Percentiles rank a stretch among this genome's conserved stretches.
phyloP scores from a whole-genome alignment of 2,329 filamentous ascomycete species.

The Tolypocladium tundrense region DNA sequence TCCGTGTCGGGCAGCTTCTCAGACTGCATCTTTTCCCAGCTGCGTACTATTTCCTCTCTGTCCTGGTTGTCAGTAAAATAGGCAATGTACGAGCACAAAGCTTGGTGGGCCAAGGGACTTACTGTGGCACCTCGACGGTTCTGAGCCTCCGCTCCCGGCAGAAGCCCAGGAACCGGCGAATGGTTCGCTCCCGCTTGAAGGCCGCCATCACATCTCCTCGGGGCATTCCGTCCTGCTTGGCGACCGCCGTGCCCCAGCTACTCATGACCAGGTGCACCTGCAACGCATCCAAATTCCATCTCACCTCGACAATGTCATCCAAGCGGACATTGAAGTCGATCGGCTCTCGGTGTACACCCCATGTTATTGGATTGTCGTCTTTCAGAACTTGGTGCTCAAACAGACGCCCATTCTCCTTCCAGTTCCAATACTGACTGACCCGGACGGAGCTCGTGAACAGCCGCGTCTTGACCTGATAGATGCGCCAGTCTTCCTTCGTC shows the following conservation, averaged over 20 bases:
- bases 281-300: constrained; percentile 29
- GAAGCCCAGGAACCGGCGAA: constrained; percentile 40
- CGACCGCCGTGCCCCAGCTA: constrained; percentile 13
- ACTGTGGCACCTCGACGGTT: constrained; percentile 30
- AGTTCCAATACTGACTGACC: constrained; percentile 48
- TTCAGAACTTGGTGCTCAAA: constrained; percentile 47
- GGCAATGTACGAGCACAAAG: not conserved
- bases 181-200: constrained; percentile 43
- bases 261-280: constrained; percentile 32
- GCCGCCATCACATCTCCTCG: constrained; percentile 37
- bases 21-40: constrained; percentile 25
- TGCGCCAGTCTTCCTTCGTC: constrained; percentile 36
- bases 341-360: constrained; percentile 39
- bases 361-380: constrained; percentile 30
- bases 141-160: constrained; percentile 31
- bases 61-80: constrained; percentile 7
- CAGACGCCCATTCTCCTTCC: constrained; percentile 25
- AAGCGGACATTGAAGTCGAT: constrained; percentile 40
- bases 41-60: constrained; percentile 23
- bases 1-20: constrained; percentile 16
- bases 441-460: constrained; percentile 32
- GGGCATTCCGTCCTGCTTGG: constrained; percentile 19
- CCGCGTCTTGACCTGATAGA: constrained; percentile 41
- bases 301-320: constrained; percentile 34
- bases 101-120: constrained; percentile 13